Evolutionary conservation across 140 eudicot species (phyloP).

Genomic region (Cichorium intybus): DNA sequence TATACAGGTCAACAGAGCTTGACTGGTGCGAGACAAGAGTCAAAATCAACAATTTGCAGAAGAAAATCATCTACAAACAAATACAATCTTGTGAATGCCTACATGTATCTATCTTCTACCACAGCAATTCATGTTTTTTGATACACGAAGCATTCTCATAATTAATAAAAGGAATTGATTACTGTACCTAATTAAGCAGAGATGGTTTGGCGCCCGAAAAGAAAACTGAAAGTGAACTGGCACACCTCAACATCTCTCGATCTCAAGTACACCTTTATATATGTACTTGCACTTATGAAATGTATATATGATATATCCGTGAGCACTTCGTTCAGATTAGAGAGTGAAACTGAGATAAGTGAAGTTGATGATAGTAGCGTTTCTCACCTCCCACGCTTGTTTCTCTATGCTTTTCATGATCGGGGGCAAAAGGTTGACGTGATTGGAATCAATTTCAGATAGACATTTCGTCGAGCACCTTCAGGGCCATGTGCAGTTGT

Average conservation of each 20-base stretch:
- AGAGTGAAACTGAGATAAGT: slow-evolving; percentile 11
- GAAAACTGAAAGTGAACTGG: slow-evolving; percentile 41
- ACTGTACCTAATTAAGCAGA: slow-evolving; percentile 46
- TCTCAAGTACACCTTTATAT: background rate
- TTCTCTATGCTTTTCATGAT: background rate
- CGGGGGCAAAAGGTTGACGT: background rate
- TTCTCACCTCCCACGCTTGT: background rate
- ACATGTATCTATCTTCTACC: no score
- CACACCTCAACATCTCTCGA: slow-evolving; percentile 40
- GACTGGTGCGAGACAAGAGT: no score
- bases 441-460: slow-evolving; percentile 25
- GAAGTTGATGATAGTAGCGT: slow-evolving; percentile 7
- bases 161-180: background rate
- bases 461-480: slow-evolving; percentile 45
- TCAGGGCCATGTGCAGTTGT: slow-evolving; percentile 30
- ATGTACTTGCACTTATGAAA: background rate
- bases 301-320: no score
- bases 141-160: background rate
- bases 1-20: no score
- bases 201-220: slow-evolving; percentile 39
- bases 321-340: background rate
- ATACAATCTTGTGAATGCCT: no score
- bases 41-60: no score
- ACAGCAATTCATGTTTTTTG: no score
- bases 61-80: no score